A percentile compares a stretch with the other conserved stretches of the same genome.
Conservation (phyloP, 768 basidiomycete species). For the Leccinum olivaceopallidum region DNA sequence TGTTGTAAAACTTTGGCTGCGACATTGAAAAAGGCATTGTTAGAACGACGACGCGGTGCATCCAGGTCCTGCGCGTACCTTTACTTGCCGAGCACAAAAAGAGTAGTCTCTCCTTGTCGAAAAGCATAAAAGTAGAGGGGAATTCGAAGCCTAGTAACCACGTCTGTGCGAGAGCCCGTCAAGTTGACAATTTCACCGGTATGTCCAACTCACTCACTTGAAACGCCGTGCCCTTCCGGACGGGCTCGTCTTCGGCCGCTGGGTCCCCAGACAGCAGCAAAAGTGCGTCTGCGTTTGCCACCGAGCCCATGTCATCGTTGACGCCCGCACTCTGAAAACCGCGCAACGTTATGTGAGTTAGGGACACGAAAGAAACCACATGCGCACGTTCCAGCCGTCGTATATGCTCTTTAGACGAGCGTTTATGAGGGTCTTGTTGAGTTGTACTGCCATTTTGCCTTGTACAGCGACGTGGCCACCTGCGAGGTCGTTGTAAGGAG, state of each 20-base stretch:
- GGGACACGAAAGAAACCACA: slow-evolving; percentile 12
- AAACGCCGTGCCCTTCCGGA: slow-evolving; percentile 87
- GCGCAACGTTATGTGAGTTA: slow-evolving; percentile 12
- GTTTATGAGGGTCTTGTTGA: slow-evolving; percentile 62
- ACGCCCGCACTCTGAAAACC: slow-evolving; percentile 55
- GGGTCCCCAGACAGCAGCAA: slow-evolving; percentile 77
- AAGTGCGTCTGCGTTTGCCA: slow-evolving; percentile 69
- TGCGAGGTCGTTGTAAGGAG: slow-evolving; percentile 17
- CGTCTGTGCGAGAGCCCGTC: slow-evolving; percentile 52
- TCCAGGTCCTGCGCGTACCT: slow-evolving; percentile 46
- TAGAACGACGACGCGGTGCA: slow-evolving; percentile 9
- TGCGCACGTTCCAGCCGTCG: slow-evolving; percentile 62
- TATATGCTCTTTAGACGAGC: slow-evolving; percentile 59
- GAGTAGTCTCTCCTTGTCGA: slow-evolving; percentile 72
- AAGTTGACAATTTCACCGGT: slow-evolving; percentile 1
- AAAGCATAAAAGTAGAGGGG: slow-evolving; percentile 87
- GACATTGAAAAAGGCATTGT: slow-evolving; percentile 12
- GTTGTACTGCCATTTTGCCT: slow-evolving; percentile 61
- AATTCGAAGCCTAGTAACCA: slow-evolving; percentile 98
- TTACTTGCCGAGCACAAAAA: slow-evolving; percentile 89
- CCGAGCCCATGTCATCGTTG: slow-evolving; percentile 69
- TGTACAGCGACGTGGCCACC: slow-evolving; percentile 9
- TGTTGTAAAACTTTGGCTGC: slow-evolving; percentile 86
- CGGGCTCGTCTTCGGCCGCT: slow-evolving; percentile 83
- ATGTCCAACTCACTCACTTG: slow-evolving; percentile 61